Evolutionary conservation across 257 asterid species (phyloP), one percentile per base, ranked within the genome.

Genomic region (Scutellaria baicalensis): DNA sequence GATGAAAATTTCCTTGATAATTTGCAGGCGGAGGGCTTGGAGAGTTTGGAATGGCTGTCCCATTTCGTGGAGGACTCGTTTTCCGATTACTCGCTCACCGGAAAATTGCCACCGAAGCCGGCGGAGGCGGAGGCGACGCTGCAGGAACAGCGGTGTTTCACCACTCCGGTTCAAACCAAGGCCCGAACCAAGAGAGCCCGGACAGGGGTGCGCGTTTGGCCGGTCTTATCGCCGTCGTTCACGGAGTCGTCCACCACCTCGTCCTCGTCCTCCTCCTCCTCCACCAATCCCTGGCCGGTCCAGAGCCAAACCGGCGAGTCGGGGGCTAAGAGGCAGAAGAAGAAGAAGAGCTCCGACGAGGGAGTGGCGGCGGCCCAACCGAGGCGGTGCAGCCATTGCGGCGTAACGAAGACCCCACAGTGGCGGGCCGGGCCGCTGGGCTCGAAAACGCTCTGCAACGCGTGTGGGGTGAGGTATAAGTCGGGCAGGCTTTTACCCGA

Each of bases 51-150:
- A 71, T 93, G 97, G 97, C 17, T 90, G 11, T 93, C 97, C 17
- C 95, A 90, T 69, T 90, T 93, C 38, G 95, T 85, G 69, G 98
- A 93, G 50, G 96, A 93, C 21, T 93, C 96, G 0, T 88, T 88
- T 66, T 76, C 88, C 47, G 85, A 77, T 27, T 85, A 81, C 82
- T 81, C 95, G 0, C 73, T 87, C 48, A 77, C 84, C 76, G 84
- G 78, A 0, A 82, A 82, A 59, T 48, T 77, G 77, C 79, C 87
- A 13, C 84, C 68, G 47, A 74, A 54, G 76, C 83, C 9, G 81
- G 45, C 72, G 52, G 80, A 40, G 36, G 66, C 74, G 51, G 73
- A 43, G 23, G 33, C 8, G 14, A 12, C 27, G 31, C 75, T 5
- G 1, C 43, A 44, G 50, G 76, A 68, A 44, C 74, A 78, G 18